Conservation (phyloP, 2,329 filamentous ascomycete genomes). For the Arachnopeziza araneosa region DNA sequence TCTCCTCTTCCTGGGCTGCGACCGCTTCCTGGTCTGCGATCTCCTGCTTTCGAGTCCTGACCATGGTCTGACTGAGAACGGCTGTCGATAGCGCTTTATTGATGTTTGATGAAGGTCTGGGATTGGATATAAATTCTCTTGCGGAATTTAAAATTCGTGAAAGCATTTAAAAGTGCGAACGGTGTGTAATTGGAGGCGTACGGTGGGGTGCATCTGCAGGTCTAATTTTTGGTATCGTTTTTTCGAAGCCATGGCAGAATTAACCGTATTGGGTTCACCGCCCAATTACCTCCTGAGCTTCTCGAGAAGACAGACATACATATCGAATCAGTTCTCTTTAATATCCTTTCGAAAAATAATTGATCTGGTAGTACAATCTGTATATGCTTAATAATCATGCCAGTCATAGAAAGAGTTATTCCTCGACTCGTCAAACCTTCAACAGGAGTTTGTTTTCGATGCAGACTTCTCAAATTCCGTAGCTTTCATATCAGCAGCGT, state of each 20-base stretch:
- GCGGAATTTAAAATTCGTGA: constrained; percentile 23
- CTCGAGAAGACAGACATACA: neutral
- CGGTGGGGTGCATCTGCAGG: neutral
- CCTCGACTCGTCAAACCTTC: neutral
- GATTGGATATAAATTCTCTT: constrained; percentile 15
- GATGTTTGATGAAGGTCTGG: neutral
- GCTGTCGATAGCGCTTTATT: neutral
- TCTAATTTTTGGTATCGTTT: neutral
- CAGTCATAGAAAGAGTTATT: neutral
- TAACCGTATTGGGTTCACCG: neutral
- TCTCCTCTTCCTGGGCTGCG: constrained; percentile 3
- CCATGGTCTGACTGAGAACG: constrained; percentile 13
- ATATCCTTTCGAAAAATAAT: neutral
- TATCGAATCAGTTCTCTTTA: neutral
- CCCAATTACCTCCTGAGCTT: neutral
- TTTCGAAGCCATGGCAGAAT: neutral
- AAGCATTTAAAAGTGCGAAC: constrained; percentile 17
- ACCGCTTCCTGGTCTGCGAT: neutral
- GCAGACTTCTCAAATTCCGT: neutral
- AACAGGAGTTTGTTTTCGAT: neutral
- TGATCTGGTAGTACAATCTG: neutral
- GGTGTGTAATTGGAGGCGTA: neutral
- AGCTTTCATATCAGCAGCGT: neutral
- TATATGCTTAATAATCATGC: neutral
- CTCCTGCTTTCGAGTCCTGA: constrained; percentile 13